Evolutionary conservation across 2,329 filamentous ascomycete genomes (phyloP), one percentile per base, ranked within the genome.

Genomic region (Bipolaris cookei): DNA sequence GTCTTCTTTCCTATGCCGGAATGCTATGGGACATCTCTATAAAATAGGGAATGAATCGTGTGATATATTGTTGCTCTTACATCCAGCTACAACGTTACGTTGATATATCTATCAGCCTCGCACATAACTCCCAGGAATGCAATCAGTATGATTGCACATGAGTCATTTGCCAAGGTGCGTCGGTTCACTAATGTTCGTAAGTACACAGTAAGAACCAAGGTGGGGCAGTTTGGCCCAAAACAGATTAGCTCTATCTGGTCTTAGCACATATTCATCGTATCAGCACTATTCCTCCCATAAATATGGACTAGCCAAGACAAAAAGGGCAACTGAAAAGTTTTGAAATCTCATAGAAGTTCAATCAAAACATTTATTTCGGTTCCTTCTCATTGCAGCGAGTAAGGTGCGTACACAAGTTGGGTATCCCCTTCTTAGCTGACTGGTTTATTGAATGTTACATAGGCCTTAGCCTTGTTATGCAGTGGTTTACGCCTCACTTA

Each of bases 101-200:
- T 1, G 2, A 37, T 1, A 11, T 5, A 3, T 14, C 7, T 16
- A 10, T 8, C 18, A 2, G 3, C n/a, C 2, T 28, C 1, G 7
- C 25, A 25, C 23, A 14, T 1, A 14, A 6, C 14, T 3, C 38
- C 16, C 13, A 20, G 18, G 23, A n/a, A 46, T 18, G 1, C 6
- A 11, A 5, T 45, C 42, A 20, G 18, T 6, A 56, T 68, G 64
- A 68, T 56, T 42, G 41, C 20, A 56, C 39, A 66, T 71, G 68
- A 70, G 54, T 70, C 68, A 70, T 67, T 54, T 56, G 59, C 61
- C 57, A 62, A 64, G 64, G 35, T 20, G 45, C 16, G 21, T 8
- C n/a, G n/a, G 53, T 49, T 55, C 51, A 25, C 42, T n/a, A 14
- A 10, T 34, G 14, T 11, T 7, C 3, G 20, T 25, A 32, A 21